Base-by-base conservation (phyloP, 1,139 yeast species). In the Petasospora rhodanensis region DNA sequence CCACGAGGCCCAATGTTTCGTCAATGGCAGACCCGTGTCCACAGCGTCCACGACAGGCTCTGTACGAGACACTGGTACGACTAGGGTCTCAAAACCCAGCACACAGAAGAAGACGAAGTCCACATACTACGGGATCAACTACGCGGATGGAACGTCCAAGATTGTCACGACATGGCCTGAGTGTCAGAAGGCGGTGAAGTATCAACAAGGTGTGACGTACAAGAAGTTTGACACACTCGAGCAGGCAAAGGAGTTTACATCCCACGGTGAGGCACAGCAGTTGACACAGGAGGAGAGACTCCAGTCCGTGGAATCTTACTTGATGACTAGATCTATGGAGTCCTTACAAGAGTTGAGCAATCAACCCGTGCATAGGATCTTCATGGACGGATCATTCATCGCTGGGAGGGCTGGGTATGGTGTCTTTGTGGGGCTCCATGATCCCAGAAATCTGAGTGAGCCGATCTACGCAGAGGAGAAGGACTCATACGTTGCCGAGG, bases 401-500 rank as follows among this genome's bases (percentile, higher is more conserved):
- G 14, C 1, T 52, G 51, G 19, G 29, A 36, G 54, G 6, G 62
- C 86, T 0, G 95, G 95, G 0, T 75, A 70, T 50, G 96, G 95
- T n/a, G 85, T 80, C 0, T 84, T 63, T 52, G 84, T 71, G 53
- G 89, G 85, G 0, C 58, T 52, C 0, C 53, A 55, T 14, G 83
- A 80, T 50, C 41, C 61, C 2, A 60, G 80, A 26, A 81, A 82
- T 53, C 59, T 66, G 5, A 66, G 76, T 1, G 71, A 63, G 21
- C 73, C 79, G 2, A 0, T 60, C 80, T 18, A 31, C 33, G 62
- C 59, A 2, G 62, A 59, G 2, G 57, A 56, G 6, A 84, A 80
- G 24, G 86, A 95, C 0, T 89, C 86, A 50, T 89, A 84, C 47
- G 62, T 87, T 26, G 94, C 94, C 2, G 96, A 89, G 55, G 65